phyloP scores from a whole-genome alignment of 305 asterid genomes.

The Rubia peregrina region DNA sequence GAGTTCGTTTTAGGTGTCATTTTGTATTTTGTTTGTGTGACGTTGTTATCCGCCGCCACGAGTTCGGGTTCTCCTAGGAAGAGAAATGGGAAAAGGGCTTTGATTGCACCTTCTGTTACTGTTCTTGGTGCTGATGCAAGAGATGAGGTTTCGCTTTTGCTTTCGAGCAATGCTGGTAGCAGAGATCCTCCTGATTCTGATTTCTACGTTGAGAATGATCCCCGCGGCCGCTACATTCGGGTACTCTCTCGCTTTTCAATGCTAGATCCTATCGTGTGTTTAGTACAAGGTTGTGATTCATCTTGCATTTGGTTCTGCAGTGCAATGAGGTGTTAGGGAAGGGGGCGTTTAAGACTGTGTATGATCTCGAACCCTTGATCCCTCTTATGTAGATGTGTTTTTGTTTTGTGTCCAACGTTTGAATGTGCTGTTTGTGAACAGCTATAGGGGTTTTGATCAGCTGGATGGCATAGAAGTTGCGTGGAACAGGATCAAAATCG shows the following conservation, averaged over 20 bases:
- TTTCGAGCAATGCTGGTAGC: slow-evolving; percentile 13
- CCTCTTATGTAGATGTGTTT: not conserved
- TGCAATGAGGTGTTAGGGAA: slow-evolving; percentile 62
- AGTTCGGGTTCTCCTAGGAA: slow-evolving; percentile 24
- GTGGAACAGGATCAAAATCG: slow-evolving; percentile 68
- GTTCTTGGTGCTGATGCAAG: slow-evolving; percentile 5
- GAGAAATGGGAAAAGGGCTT: slow-evolving; percentile 18
- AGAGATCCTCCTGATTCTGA: slow-evolving; percentile 24
- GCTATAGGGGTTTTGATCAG: slow-evolving; percentile 80
- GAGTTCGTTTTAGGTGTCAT: slow-evolving; percentile 4
- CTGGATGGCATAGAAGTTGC: slow-evolving; percentile 88
- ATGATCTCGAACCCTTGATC: slow-evolving; percentile 21
- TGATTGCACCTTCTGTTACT: slow-evolving; percentile 20
- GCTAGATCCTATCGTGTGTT: not conserved
- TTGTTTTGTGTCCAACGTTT: not conserved
- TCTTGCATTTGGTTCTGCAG: slow-evolving; percentile 33
- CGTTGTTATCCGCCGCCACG: slow-evolving; percentile 30
- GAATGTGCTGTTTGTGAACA: slow-evolving; percentile 16
- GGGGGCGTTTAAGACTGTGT: slow-evolving; percentile 91
- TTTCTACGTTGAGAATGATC: slow-evolving; percentile 49
- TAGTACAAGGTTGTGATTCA: not conserved
- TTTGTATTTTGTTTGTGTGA: slow-evolving; percentile 14
- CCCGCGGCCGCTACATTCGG: slow-evolving; percentile 55
- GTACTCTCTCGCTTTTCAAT: slow-evolving; percentile 22
- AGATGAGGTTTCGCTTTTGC: slow-evolving; percentile 9